Evolutionary conservation across 768 basidiomycete genomes (phyloP).

Genomic region (Auricularia auricula-judae): DNA sequence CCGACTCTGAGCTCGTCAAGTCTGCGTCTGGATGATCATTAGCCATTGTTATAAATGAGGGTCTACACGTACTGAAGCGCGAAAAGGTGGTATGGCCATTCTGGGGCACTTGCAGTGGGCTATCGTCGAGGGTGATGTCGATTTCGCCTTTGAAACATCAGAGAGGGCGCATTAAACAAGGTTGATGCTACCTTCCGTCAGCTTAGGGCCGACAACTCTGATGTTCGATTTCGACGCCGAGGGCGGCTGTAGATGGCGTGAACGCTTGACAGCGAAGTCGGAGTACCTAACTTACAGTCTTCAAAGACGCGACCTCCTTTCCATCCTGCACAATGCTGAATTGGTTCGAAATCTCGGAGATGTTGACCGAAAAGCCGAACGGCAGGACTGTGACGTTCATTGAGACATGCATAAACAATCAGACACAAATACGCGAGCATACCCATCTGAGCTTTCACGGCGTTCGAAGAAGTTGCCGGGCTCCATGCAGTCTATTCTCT

Average conservation of each 20-base stretch:
- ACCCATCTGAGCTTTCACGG: conserved; percentile 51
- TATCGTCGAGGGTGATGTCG: conserved; percentile 49
- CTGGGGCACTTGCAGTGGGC: conserved; percentile 38
- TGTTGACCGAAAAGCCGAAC: conserved; percentile 53
- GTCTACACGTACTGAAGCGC: conserved; percentile 38
- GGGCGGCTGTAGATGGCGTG: conserved; percentile 31
- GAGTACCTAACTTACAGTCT: conserved; percentile 31
- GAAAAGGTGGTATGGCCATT: conserved; percentile 41
- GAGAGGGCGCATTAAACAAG: conserved; percentile 41
- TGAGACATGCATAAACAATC: background rate
- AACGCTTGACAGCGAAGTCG: conserved; percentile 3
- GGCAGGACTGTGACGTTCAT: conserved; percentile 40
- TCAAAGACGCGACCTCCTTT: conserved; percentile 42
- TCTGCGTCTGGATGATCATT: conserved; percentile 33
- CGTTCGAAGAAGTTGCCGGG: conserved; percentile 16
- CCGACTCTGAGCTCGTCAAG: conserved; percentile 34
- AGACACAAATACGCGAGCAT: conserved; percentile 11
- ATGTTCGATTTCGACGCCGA: conserved; percentile 56
- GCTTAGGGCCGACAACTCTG: conserved; percentile 34
- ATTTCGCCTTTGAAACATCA: conserved; percentile 45
- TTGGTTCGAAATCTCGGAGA: conserved; percentile 51
- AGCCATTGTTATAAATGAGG: background rate
- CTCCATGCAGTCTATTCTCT: background rate
- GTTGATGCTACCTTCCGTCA: conserved; percentile 53
- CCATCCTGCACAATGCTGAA: conserved; percentile 51